These are phyloP conservation scores for Aspergillus phoenicis DNA, from an alignment of 2,329 filamentous ascomycete genomes.

Conservation along the genomic window DNA sequence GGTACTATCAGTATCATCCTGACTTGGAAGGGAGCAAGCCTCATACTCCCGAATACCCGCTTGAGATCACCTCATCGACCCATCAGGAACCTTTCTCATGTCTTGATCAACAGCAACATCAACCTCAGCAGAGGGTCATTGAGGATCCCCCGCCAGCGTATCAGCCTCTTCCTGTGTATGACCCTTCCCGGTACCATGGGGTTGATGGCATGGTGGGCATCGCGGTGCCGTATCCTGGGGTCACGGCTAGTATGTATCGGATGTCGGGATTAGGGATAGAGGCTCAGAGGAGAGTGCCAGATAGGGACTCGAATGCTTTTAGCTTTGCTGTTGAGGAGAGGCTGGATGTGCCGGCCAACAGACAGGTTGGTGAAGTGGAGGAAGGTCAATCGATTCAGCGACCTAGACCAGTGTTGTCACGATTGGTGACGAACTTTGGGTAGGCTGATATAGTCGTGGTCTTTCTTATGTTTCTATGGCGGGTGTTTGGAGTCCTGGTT, in stretches of 20 bases:
- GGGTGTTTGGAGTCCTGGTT: neutral
- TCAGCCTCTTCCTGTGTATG: conserved; percentile 34
- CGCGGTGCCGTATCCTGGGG: conserved; percentile 2
- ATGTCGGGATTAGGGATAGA: neutral
- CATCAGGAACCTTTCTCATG: neutral
- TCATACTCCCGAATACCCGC: neutral
- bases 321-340: neutral
- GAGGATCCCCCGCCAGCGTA: conserved; percentile 32
- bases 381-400: conserved; percentile 21
- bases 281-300: neutral
- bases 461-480: neutral
- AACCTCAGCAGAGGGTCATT: conserved; percentile 9
- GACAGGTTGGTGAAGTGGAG: neutral
- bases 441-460: conserved; percentile 10
- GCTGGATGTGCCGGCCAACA: neutral
- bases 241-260: neutral
- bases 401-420: conserved; percentile 39
- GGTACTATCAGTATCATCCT: conserved; percentile 9
- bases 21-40: neutral
- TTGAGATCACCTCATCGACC: neutral
- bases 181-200: conserved; percentile 36
- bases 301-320: neutral
- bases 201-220: conserved; percentile 8
- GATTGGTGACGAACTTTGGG: conserved; percentile 39
- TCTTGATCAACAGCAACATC: neutral